Conservation (phyloP, 2,329 filamentous ascomycete species). For the Acrocalymma vagum region DNA sequence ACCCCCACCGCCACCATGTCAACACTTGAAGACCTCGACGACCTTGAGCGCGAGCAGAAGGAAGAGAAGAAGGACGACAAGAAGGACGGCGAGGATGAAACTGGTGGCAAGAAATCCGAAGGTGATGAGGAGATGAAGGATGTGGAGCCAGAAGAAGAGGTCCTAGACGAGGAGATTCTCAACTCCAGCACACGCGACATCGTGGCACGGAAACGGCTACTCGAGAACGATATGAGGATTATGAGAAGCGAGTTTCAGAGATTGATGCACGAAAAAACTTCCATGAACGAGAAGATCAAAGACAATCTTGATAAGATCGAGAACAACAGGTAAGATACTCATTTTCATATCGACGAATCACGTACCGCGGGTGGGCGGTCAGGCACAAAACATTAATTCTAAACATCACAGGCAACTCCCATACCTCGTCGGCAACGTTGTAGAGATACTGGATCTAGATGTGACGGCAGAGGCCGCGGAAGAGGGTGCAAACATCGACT, state of each 20-base stretch:
- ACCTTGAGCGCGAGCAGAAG: conserved; percentile 81
- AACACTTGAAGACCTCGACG: conserved; percentile 90
- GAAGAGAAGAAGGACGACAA: conserved; percentile 71
- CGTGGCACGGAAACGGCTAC: conserved; percentile 83
- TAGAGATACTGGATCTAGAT: conserved; percentile 95
- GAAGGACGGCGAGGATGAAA: conserved; percentile 61
- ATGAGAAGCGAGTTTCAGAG: conserved; percentile 98
- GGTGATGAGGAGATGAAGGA: conserved; percentile 94
- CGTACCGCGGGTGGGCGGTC: conserved; percentile 2
- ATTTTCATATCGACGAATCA: conserved; percentile 1
- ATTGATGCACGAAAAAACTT: conserved; percentile 91
- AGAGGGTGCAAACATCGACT: conserved; percentile 97
- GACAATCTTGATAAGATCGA: conserved; percentile 99
- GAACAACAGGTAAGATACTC: conserved; percentile 81
- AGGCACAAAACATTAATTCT: conserved; percentile 9
- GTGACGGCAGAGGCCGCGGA: conserved; percentile 95
- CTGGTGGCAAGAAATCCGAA: conserved; percentile 66
- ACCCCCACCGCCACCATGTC: conserved; percentile 68
- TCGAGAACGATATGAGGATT: conserved; percentile 97
- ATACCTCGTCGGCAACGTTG: conserved; percentile 97
- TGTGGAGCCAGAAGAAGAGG: conserved; percentile 71
- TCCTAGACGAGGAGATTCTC: conserved; percentile 92
- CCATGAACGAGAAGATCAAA: conserved; percentile 99
- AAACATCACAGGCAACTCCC: conserved; percentile 88
- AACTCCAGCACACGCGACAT: conserved; percentile 95